Evolutionary conservation across 2,329 filamentous ascomycete species (phyloP).

Genomic region (Xylaria sp.): DNA sequence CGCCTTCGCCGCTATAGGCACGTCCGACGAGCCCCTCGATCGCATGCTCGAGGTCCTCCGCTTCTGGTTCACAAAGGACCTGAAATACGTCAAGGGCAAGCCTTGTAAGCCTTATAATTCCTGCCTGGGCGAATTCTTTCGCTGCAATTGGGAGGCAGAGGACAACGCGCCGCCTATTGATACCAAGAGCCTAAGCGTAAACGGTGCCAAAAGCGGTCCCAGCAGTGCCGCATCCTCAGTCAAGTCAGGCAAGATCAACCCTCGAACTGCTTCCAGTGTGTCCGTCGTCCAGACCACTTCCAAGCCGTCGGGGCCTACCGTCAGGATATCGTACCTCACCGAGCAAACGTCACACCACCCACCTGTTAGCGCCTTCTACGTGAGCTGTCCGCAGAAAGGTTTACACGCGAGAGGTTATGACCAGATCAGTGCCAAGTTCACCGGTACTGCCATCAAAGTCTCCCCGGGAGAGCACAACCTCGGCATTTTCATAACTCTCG

Average conservation of each 20-base stretch:
- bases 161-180: constrained; percentile 76
- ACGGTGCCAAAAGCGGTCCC: constrained; percentile 47
- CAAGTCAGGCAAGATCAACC: constrained; percentile 56
- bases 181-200: constrained; percentile 55
- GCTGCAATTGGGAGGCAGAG: constrained; percentile 96
- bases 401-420: constrained; percentile 91
- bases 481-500: constrained; percentile 91
- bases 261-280: constrained; percentile 60
- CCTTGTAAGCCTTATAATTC: constrained; percentile 99
- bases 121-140: constrained; percentile 94
- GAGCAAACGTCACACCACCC: constrained; percentile 99
- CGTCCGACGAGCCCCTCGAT: constrained; percentile 89
- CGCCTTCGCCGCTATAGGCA: constrained; percentile 84
- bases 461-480: constrained; percentile 92
- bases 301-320: constrained; percentile 59
- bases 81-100: constrained; percentile 99
- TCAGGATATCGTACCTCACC: constrained; percentile 92
- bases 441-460: constrained; percentile 92
- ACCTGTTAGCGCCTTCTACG: constrained; percentile 94
- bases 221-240: constrained; percentile 60
- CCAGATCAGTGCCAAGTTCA: constrained; percentile 97
- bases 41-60: constrained; percentile 94
- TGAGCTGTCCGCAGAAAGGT: constrained; percentile 91
- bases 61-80: constrained; percentile 99
- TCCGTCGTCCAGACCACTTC: constrained; percentile 62